Percentiles rank a stretch among this genome's conserved stretches.
Evolutionary conservation across 805 yeast species (phyloP).

Genomic region (Brettanomyces anomalus): DNA sequence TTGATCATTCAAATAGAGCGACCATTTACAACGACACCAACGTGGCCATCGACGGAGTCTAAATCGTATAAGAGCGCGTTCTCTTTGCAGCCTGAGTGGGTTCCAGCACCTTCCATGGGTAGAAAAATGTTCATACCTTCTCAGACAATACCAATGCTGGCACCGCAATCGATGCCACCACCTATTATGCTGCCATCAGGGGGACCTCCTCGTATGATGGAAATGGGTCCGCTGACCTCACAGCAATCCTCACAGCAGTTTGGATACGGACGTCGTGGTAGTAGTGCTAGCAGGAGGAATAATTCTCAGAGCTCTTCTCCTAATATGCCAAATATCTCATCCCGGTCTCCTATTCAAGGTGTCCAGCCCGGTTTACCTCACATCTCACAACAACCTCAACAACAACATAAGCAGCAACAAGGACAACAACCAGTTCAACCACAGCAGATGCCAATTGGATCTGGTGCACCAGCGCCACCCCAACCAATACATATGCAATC

Average conservation of each 20-base stretch:
- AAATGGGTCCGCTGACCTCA: slow-evolving; percentile 9
- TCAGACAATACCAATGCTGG: slow-evolving; percentile 11
- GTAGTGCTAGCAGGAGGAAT: background rate
- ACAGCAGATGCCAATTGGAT: background rate
- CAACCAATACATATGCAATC: slow-evolving; percentile 1
- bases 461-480: background rate
- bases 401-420: slow-evolving; percentile 4
- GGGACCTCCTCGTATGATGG: slow-evolving; percentile 13
- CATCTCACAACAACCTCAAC: slow-evolving; percentile 1
- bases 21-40: slow-evolving; percentile 68
- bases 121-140: slow-evolving; percentile 4
- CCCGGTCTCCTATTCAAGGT: background rate
- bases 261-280: background rate
- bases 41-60: slow-evolving; percentile 51
- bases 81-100: slow-evolving; percentile 29
- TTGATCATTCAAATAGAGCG: slow-evolving; percentile 41
- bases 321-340: background rate
- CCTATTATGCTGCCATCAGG: slow-evolving; percentile 6
- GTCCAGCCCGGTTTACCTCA: background rate
- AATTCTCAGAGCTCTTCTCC: background rate
- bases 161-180: slow-evolving; percentile 11
- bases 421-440: background rate
- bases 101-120: slow-evolving; percentile 11
- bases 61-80: slow-evolving; percentile 46
- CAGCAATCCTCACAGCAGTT: slow-evolving; percentile 8